Conservation (phyloP, 306 rosid genomes). For the Vigna nakashimae region DNA sequence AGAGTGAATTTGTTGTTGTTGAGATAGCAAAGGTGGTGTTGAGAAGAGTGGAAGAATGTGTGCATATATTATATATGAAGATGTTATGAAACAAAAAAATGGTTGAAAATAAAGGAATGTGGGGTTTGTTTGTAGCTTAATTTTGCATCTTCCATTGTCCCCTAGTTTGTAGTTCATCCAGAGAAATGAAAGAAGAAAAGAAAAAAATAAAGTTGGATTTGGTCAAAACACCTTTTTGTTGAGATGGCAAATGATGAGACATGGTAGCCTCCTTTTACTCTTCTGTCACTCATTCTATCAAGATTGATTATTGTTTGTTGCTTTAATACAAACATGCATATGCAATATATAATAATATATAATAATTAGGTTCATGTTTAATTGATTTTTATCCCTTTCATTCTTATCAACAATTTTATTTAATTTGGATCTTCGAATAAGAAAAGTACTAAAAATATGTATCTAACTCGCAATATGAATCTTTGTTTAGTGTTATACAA, state of each 20-base stretch:
- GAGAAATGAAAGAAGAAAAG: slow-evolving; percentile 32
- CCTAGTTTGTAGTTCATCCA: slow-evolving; percentile 51
- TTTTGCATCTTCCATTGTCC: slow-evolving; percentile 20
- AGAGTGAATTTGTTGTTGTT: not conserved
- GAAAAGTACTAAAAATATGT: too few species aligned
- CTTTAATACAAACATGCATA: too few species aligned
- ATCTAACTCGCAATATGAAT: too few species aligned
- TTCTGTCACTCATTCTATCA: slow-evolving; percentile 11
- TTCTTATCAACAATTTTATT: too few species aligned
- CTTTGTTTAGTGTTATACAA: too few species aligned
- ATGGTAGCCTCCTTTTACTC: slow-evolving; percentile 47
- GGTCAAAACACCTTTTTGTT: slow-evolving; percentile 43
- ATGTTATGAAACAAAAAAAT: slow-evolving; percentile 17
- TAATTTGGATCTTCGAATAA: too few species aligned
- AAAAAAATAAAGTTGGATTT: slow-evolving; percentile 41
- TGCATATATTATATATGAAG: not conserved
- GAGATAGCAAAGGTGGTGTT: slow-evolving; percentile 41
- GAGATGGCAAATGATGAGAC: slow-evolving; percentile 35
- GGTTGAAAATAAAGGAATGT: slow-evolving; percentile 38
- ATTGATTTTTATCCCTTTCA: too few species aligned
- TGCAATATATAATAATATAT: too few species aligned
- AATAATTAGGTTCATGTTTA: too few species aligned
- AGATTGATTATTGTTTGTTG: too few species aligned
- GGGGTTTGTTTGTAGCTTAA: slow-evolving; percentile 29
- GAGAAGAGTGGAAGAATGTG: slow-evolving; percentile 26